phyloP scores from a whole-genome alignment of 768 basidiomycete species.

The Mrakia frigida region DNA sequence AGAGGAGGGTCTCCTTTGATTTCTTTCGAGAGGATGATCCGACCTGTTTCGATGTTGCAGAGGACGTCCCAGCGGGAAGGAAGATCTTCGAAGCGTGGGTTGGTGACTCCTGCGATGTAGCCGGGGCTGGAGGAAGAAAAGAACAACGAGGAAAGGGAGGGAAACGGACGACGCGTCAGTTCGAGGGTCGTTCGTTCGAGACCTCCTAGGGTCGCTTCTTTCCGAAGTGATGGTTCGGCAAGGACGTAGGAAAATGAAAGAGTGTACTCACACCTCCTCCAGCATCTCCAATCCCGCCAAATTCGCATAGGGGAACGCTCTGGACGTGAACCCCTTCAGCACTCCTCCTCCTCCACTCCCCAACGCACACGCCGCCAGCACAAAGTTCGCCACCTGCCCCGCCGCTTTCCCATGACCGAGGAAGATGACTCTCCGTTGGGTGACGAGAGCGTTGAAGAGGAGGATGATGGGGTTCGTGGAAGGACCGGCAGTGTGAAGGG shows the following conservation, averaged over 20 bases:
- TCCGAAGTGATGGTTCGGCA: too few species aligned
- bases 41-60: conserved; percentile 81
- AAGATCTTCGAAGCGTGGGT: conserved; percentile 87
- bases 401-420: conserved; percentile 85
- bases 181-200: background rate
- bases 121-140: conserved; percentile 57
- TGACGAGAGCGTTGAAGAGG: conserved; percentile 91
- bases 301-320: conserved; percentile 93
- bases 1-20: conserved; percentile 10
- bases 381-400: conserved; percentile 81
- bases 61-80: conserved; percentile 81
- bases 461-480: conserved; percentile 91
- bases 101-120: conserved; percentile 94
- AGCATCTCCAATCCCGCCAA: conserved; percentile 75
- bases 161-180: background rate
- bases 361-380: conserved; percentile 88
- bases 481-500: conserved; percentile 85
- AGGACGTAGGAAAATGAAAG: background rate
- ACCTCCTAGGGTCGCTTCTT: background rate
- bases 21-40: conserved; percentile 81
- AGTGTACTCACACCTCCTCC: conserved; percentile 67
- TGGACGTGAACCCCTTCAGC: conserved; percentile 78
- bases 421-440: conserved; percentile 93
- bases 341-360: conserved; percentile 79
- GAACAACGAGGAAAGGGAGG: conserved; percentile 21